Base-by-base conservation (phyloP, 768 basidiomycete species). In the Pulveroboletus sp. region DNA sequence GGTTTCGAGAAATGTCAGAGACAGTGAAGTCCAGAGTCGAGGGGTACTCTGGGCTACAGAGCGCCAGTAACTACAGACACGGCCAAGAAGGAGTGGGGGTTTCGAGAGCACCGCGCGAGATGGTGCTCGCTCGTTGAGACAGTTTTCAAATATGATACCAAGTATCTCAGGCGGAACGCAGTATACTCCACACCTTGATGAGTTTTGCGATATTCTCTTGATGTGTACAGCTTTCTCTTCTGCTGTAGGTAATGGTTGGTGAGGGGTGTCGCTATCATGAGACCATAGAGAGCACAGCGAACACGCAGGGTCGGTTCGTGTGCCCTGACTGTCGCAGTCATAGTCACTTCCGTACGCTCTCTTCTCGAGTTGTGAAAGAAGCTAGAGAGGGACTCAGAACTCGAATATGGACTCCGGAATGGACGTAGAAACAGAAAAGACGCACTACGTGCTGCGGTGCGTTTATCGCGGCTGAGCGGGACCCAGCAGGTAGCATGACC, bases 131-230 rank as follows among this genome's bases (percentile, higher is more conserved):
- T 32, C 41, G 32, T 53, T 46, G 15, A 63, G 41, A 32, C 55
- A 65, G 17, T 39, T 38, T 49, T 65, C 61, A 32, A 65, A 65
- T 6, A 65, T 59, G 24, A 57, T 54, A 14, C 56, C 54, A 2
- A 76, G 56, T 78, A 81, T 67, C 68, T 81, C 58, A 1, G 64
- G 63, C 5, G 63, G 64, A 18, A 66, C 51, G 11, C 57, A 47
- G 18, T 55, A 47, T 6, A 46, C 33, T 14, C 50, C 39, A 41
- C 50, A 30, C 11, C 21, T 31, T 8, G 21, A 21, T 21, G 21
- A 3, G 21, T 21, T 21, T 21, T 21, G 21, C 21, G 21, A 21
- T 21, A 21, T 3, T 21, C 21, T 21, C 3, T 21, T 21, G 21
- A 21, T 3, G 21, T 21, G 21, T 21, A 3, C 21, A 21, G 3